These are phyloP conservation scores for Polyporus tsugae DNA, from an alignment of 1,284 basidiomycete genomes.

Conservation along the genomic window DNA sequence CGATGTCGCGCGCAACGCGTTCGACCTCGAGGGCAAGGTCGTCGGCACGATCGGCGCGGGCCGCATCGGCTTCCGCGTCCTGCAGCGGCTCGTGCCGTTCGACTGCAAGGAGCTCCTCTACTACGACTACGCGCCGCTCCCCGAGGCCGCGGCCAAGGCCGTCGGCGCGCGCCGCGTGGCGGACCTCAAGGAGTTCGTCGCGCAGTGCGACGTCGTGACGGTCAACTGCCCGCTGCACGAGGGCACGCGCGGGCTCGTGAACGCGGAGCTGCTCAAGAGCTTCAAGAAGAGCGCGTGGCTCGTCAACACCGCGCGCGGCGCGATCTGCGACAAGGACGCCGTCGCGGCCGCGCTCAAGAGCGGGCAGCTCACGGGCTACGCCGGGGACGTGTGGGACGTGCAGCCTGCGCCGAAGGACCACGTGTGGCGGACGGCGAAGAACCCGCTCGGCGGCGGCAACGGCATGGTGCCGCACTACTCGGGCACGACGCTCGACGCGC, in stretches of 20 bases:
- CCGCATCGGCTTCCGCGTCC: conserved; percentile 90
- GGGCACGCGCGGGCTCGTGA: conserved; percentile 83
- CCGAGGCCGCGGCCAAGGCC: conserved; percentile 75
- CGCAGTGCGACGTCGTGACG: conserved; percentile 85
- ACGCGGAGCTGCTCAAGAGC: conserved; percentile 84
- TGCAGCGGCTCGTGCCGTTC: conserved; percentile 90
- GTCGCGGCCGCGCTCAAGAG: conserved; percentile 81
- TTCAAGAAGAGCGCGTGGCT: conserved; percentile 95
- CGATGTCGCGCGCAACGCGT: conserved; percentile 82
- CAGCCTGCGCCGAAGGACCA: conserved; percentile 90
- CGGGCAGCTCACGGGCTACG: conserved; percentile 79
- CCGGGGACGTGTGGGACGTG: conserved; percentile 80
- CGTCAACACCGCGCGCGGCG: conserved; percentile 94
- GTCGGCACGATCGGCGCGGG: conserved; percentile 90
- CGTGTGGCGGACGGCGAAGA: conserved; percentile 86
- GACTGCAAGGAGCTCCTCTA: conserved; percentile 92
- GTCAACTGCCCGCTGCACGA: conserved; percentile 95
- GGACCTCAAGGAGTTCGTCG: conserved; percentile 86
- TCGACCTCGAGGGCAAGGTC: conserved; percentile 91
- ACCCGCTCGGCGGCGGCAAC: conserved; percentile 82
- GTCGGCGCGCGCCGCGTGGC: conserved; percentile 83
- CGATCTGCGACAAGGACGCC: conserved; percentile 88
- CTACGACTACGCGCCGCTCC: conserved; percentile 90
- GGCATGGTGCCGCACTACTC: conserved; percentile 90
- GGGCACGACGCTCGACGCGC: conserved; percentile 93